Conservation (phyloP, 495 filamentous ascomycete genomes). For the Penicillium robsamsonii region DNA sequence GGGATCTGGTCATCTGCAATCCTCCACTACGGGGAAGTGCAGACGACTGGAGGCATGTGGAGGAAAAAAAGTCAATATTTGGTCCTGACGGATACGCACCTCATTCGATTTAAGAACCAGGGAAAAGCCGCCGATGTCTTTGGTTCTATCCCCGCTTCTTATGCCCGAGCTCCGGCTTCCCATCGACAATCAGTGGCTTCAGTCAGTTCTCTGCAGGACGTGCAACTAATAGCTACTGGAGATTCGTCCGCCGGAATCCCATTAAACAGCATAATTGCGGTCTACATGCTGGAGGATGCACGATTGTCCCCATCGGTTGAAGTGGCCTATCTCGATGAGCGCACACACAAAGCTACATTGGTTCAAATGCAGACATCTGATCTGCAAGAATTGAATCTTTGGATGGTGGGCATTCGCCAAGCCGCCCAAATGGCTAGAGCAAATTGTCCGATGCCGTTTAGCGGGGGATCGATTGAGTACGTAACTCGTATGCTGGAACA, state of each 20-base stretch:
- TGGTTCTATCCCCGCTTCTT: conserved; percentile 48
- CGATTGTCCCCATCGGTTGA: conserved; percentile 78
- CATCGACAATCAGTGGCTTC: conserved; percentile 58
- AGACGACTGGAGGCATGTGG: conserved; percentile 76
- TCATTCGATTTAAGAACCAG: conserved; percentile 78
- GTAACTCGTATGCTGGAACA: conserved; percentile 65
- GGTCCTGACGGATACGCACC: conserved; percentile 81
- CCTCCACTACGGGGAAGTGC: conserved; percentile 71
- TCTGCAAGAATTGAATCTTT: conserved; percentile 70
- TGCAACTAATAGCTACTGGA: conserved; percentile 49
- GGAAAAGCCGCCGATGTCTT: conserved; percentile 67
- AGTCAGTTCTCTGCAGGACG: conserved; percentile 60
- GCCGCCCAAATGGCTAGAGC: conserved; percentile 56
- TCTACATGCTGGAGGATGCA: conserved; percentile 76
- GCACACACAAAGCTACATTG: conserved; percentile 56
- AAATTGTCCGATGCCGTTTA: conserved; percentile 54
- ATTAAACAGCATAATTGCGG: conserved; percentile 70
- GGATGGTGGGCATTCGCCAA: conserved; percentile 67
- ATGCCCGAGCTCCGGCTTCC: conserved; percentile 34
- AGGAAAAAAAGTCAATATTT: conserved; percentile 85
- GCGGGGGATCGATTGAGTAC: conserved; percentile 59
- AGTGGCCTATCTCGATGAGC: conserved; percentile 72
- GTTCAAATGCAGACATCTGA: conserved; percentile 70
- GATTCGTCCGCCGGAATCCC: conserved; percentile 58
- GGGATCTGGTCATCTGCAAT: conserved; percentile 47